Evolutionary conservation across 1,284 basidiomycete genomes (phyloP).

Genomic region (Pholiota adiposa): DNA sequence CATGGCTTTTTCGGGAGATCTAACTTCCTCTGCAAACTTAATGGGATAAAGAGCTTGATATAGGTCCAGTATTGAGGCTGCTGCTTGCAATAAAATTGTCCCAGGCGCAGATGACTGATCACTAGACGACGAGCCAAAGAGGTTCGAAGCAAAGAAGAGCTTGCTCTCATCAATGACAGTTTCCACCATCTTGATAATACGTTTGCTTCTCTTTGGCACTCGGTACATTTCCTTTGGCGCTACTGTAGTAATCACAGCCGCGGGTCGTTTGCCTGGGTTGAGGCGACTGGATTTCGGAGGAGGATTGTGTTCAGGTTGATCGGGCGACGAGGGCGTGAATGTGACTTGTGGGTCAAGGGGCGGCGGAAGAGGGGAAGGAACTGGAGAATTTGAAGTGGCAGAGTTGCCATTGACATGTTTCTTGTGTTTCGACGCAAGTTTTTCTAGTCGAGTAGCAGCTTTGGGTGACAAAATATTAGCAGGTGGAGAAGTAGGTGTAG

Average conservation of each 20-base stretch:
- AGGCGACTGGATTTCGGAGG: slow-evolving; percentile 13
- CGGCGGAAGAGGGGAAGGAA: slow-evolving; percentile 20
- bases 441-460: slow-evolving; percentile 58
- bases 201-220: slow-evolving; percentile 59
- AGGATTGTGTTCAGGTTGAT: slow-evolving; percentile 5
- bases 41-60: slow-evolving; percentile 86
- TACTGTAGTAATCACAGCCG: slow-evolving; percentile 21
- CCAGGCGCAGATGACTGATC: slow-evolving; percentile 45
- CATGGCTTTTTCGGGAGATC: slow-evolving; percentile 67
- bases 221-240: slow-evolving; percentile 57
- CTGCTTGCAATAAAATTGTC: slow-evolving; percentile 59
- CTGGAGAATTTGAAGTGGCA: slow-evolving; percentile 22
- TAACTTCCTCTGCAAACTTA: slow-evolving; percentile 57
- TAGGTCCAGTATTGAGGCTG: slow-evolving; percentile 76
- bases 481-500: slow-evolving; percentile 28
- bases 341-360: slow-evolving; percentile 21
- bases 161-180: slow-evolving; percentile 61
- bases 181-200: slow-evolving; percentile 64
- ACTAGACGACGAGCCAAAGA: slow-evolving; percentile 44
- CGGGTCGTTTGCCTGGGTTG: slow-evolving; percentile 21
- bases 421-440: slow-evolving; percentile 54
- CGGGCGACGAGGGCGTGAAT: slow-evolving; percentile 20
- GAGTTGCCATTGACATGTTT: slow-evolving; percentile 40
- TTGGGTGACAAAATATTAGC: slow-evolving; percentile 45
- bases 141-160: slow-evolving; percentile 56